These are phyloP conservation scores for Lolium perenne DNA, from an alignment of 176 grass and related monocot genomes.

Conservation along the genomic window DNA sequence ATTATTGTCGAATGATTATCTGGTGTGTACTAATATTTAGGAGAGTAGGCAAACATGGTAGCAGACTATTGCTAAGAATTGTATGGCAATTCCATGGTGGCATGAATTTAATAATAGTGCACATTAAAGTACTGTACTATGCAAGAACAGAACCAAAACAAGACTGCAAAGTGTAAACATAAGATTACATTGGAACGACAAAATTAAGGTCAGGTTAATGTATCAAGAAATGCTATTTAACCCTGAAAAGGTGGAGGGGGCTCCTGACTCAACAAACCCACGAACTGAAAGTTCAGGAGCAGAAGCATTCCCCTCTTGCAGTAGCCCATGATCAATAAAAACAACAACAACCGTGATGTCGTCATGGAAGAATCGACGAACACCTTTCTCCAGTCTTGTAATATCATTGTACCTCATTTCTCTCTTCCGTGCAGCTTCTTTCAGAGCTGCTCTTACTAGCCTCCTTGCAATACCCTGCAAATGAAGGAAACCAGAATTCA, in stretches of 20 bases:
- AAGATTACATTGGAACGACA: neutral
- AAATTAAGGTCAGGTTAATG: conserved; percentile 34
- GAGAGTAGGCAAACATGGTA: neutral
- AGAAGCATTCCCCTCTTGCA: conserved; percentile 45
- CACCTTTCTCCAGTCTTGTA: conserved; percentile 65
- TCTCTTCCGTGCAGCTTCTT: conserved; percentile 67
- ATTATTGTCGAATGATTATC: neutral
- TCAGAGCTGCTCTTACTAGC: conserved; percentile 58
- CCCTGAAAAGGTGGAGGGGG: conserved; percentile 72
- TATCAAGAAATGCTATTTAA: conserved; percentile 67
- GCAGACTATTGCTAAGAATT: neutral
- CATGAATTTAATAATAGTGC: conserved; percentile 23
- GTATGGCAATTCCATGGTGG: neutral
- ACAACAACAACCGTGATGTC: conserved; percentile 69
- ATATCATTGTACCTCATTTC: conserved; percentile 62
- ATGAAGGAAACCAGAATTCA: neutral
- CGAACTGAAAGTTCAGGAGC: conserved; percentile 80
- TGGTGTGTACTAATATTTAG: conserved; percentile 10
- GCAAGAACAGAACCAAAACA: conserved; percentile 32
- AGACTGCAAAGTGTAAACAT: neutral
- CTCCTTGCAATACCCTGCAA: conserved; percentile 65
- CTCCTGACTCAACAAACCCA: conserved; percentile 76
- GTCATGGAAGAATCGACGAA: conserved; percentile 65
- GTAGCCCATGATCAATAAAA: conserved; percentile 58
- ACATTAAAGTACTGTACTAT: conserved; percentile 27